These are phyloP conservation scores for Stephania japonica DNA, from an alignment of 164 flowering plant genomes.

Conservation along the genomic window DNA sequence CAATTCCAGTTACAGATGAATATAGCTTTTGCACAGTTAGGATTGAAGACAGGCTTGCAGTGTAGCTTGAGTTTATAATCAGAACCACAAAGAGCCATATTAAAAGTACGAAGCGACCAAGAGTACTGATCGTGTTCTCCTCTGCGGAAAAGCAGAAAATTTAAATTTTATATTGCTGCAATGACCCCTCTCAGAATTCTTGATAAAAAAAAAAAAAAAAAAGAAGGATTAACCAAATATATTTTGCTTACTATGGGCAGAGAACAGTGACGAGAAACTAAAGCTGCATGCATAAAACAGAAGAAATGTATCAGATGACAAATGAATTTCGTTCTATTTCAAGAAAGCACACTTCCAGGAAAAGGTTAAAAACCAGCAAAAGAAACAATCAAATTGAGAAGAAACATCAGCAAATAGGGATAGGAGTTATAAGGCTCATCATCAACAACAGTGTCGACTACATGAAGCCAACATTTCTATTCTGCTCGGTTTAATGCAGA, in stretches of 20 bases:
- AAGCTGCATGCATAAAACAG: constrained; percentile 50
- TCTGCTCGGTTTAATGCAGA: no score
- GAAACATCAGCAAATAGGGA: no score
- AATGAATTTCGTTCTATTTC: background rate
- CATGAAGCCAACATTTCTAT: no score
- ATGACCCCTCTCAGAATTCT: background rate
- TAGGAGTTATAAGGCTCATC: no score
- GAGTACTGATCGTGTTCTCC: constrained; percentile 28
- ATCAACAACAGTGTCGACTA: no score
- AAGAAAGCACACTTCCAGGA: no score
- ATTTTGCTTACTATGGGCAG: constrained; percentile 60
- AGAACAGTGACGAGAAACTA: constrained; percentile 67
- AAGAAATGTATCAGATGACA: constrained; percentile 13
- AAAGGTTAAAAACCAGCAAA: no score
- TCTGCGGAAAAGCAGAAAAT: constrained; percentile 16
- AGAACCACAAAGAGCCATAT: constrained; percentile 37
- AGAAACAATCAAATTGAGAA: no score
- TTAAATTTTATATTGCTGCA: background rate
- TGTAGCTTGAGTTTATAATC: constrained; percentile 35
- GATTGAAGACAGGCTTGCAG: constrained; percentile 39
- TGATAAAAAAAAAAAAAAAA: background rate
- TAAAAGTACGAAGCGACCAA: constrained; percentile 28
- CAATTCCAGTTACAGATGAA: constrained; percentile 45
- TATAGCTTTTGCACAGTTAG: constrained; percentile 35
- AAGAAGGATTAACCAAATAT: constrained; percentile 1